These are phyloP conservation scores for Amoebophrya sp. DNA, from an alignment of 169 alveolate genomes.

Conservation along the genomic window DNA sequence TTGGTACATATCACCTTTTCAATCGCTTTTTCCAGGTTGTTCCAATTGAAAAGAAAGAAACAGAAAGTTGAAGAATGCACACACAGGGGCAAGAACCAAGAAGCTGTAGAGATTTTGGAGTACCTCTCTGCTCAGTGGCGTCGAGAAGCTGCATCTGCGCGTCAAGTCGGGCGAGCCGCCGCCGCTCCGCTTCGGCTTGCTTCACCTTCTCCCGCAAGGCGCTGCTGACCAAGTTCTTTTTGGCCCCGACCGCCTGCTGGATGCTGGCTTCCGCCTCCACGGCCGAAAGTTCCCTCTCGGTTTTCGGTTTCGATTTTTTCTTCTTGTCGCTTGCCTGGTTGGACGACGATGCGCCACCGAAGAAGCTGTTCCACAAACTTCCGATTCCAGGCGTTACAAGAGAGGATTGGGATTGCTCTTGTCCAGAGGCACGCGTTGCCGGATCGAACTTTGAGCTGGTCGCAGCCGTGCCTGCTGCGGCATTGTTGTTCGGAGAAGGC, in stretches of 20 bases:
- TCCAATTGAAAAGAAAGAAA: too few species aligned
- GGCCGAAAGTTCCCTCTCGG: background rate
- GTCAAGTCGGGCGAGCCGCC: background rate
- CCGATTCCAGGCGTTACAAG: too few species aligned
- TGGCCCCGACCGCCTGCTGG: background rate
- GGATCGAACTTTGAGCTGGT: background rate
- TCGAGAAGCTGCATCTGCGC: conserved; percentile 14
- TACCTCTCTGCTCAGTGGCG: background rate
- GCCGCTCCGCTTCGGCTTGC: background rate
- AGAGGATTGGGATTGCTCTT: too few species aligned
- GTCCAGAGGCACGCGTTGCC: too few species aligned
- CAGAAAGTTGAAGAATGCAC: too few species aligned
- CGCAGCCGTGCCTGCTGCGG: background rate
- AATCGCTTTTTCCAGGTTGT: too few species aligned
- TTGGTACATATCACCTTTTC: too few species aligned
- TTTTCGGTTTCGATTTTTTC: background rate
- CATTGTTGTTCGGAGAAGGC: background rate
- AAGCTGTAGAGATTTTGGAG: background rate
- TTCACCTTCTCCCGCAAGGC: background rate
- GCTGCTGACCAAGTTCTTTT: background rate
- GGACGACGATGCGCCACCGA: too few species aligned
- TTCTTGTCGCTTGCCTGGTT: background rate
- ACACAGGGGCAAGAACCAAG: too few species aligned
- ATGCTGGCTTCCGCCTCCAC: background rate
- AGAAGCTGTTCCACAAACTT: too few species aligned